Evolutionary conservation across 768 basidiomycete genomes (phyloP).

Genomic region (Holtermanniella nyarrowii): DNA sequence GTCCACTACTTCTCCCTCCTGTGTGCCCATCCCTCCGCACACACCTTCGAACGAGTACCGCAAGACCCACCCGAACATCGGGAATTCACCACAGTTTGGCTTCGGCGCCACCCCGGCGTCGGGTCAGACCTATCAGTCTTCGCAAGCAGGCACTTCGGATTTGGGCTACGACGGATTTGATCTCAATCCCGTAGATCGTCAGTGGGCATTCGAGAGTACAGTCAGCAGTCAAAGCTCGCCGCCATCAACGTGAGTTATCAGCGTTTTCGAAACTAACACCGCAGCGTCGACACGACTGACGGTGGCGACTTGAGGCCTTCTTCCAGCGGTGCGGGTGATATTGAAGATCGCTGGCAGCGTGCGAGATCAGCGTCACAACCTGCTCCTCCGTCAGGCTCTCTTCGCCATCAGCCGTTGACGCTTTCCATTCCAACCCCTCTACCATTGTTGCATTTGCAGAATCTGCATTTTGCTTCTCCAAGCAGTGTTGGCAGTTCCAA

Average conservation of each 20-base stretch:
- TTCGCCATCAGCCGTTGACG: slow-evolving; percentile 17
- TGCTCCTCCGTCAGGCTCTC: slow-evolving; percentile 1
- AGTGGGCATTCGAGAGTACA: neutral
- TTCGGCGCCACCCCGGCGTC: neutral
- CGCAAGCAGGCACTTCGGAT: neutral
- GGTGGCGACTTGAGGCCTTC: slow-evolving; percentile 28
- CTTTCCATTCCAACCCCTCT: slow-evolving; percentile 23
- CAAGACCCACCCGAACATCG: neutral
- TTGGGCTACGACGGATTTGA: neutral
- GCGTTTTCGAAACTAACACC: neutral
- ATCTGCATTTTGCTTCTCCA: slow-evolving; percentile 3
- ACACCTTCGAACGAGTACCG: neutral
- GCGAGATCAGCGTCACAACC: slow-evolving; percentile 21
- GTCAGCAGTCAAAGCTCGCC: slow-evolving; percentile 16
- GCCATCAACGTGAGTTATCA: slow-evolving; percentile 26
- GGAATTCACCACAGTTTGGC: neutral
- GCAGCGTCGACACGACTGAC: slow-evolving; percentile 7
- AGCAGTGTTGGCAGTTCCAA: slow-evolving; percentile 20
- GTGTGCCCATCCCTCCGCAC: neutral
- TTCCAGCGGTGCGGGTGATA: slow-evolving; percentile 13
- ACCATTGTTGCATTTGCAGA: slow-evolving; percentile 3
- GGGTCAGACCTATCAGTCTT: neutral
- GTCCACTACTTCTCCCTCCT: neutral
- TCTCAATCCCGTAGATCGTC: neutral
- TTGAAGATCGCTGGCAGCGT: slow-evolving; percentile 8